Evolutionary conservation across 78 protist species (phyloP).

Genomic region (Dictyostelium discoideum): DNA sequence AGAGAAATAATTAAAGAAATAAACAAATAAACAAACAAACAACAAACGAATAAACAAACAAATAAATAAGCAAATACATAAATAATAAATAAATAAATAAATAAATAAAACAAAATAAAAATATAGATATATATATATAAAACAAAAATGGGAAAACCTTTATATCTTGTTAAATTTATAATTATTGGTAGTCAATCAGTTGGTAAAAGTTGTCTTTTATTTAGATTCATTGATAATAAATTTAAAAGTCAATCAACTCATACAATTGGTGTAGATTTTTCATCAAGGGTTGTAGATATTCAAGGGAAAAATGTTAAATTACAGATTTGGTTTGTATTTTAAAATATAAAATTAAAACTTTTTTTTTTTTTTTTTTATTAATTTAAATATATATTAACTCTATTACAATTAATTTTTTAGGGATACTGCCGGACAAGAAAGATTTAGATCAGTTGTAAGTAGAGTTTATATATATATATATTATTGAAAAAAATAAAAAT

Average conservation of each 20-base stretch:
- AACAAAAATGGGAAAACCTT: background rate
- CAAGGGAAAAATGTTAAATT: constrained; percentile 85
- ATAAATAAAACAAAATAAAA: background rate
- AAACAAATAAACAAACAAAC: too few relatives aligned
- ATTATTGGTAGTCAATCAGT: constrained; percentile 62
- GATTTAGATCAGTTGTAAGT: constrained; percentile 79
- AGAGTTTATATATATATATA: background rate
- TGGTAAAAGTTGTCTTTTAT: constrained; percentile 76
- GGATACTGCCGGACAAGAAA: constrained; percentile 94
- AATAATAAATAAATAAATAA: background rate
- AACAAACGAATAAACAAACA: too few relatives aligned
- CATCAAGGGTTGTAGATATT: constrained; percentile 87
- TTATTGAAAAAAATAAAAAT: constrained; percentile 60
- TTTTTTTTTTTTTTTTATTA: too few relatives aligned
- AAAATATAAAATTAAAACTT: too few relatives aligned
- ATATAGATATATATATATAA: background rate
- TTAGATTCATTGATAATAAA: constrained; percentile 81
- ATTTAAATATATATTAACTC: too few relatives aligned
- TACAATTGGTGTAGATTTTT: constrained; percentile 97
- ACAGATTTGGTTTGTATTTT: constrained; percentile 52
- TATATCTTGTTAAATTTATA: constrained; percentile 72
- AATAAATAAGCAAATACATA: too few relatives aligned
- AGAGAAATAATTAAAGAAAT: too few relatives aligned
- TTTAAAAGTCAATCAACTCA: constrained; percentile 85
- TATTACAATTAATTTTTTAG: too few relatives aligned